phyloP scores from a whole-genome alignment of 345 rosid genomes.

The Dimocarpus longan region DNA sequence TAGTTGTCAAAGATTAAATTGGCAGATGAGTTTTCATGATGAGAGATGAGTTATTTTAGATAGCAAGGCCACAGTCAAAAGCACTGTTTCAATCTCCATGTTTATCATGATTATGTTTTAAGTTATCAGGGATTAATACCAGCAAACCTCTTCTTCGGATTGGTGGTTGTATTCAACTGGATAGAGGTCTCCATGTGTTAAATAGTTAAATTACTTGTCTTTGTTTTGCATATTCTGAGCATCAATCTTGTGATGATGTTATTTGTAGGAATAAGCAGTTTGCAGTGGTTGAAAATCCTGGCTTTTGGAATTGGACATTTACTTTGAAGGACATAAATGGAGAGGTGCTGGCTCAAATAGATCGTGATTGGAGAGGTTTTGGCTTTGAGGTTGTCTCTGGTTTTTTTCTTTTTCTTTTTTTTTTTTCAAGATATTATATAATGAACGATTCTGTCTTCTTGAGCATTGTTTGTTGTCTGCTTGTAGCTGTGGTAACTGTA shows the following conservation, averaged over 20 bases:
- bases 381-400: constrained; percentile 82
- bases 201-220: background rate
- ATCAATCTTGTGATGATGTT: constrained; percentile 18
- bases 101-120: background rate
- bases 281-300: constrained; percentile 93
- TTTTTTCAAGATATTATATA: background rate
- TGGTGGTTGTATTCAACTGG: background rate
- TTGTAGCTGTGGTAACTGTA: background rate
- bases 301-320: constrained; percentile 99
- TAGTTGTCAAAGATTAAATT: background rate
- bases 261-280: constrained; percentile 74
- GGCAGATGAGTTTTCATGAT: background rate
- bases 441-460: background rate
- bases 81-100: background rate
- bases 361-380: constrained; percentile 98
- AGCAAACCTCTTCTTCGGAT: background rate
- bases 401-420: background rate
- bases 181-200: background rate
- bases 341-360: constrained; percentile 75
- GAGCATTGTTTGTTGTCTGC: no score
- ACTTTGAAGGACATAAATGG: constrained; percentile 84
- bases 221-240: background rate
- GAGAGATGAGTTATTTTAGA: background rate
- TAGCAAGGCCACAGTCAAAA: background rate
- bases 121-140: background rate